A percentile compares a stretch with the other conserved stretches of the same genome.
These are phyloP conservation scores for Hyphopichia homilentoma DNA, from an alignment of 805 yeast genomes.

Conservation along the genomic window DNA sequence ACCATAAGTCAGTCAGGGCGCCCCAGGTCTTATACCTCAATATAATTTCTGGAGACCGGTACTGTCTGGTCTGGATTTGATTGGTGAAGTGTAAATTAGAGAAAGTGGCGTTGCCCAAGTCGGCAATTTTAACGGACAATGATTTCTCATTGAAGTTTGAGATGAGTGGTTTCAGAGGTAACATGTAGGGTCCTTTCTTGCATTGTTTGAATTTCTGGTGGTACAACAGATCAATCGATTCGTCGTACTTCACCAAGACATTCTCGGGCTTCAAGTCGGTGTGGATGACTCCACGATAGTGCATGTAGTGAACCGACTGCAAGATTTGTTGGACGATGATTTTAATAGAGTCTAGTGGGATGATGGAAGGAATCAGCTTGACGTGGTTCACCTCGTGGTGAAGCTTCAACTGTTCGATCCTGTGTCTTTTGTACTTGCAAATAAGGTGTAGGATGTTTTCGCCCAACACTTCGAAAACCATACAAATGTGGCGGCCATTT, in stretches of 20 bases:
- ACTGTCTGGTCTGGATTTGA: slow-evolving; percentile 89
- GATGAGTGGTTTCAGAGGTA: slow-evolving; percentile 1
- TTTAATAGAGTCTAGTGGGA: slow-evolving; percentile 52
- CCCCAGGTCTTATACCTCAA: slow-evolving; percentile 50
- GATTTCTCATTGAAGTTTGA: slow-evolving; percentile 3
- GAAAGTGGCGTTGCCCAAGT: slow-evolving; percentile 90
- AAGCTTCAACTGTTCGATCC: not conserved
- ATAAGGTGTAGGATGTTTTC: slow-evolving; percentile 53
- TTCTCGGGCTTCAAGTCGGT: slow-evolving; percentile 45
- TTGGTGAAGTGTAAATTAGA: slow-evolving; percentile 75
- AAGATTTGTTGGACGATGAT: slow-evolving; percentile 55
- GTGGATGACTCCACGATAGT: slow-evolving; percentile 39
- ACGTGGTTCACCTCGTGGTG: not conserved
- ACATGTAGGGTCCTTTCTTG: too few relatives aligned
- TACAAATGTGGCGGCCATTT: slow-evolving; percentile 60
- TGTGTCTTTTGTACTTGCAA: slow-evolving; percentile 37
- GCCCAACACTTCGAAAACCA: slow-evolving; percentile 65
- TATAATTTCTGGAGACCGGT: slow-evolving; percentile 77
- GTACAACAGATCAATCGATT: slow-evolving; percentile 8
- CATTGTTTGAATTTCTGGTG: not conserved
- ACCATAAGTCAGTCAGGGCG: slow-evolving; percentile 60
- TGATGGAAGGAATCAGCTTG: slow-evolving; percentile 5
- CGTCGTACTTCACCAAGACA: slow-evolving; percentile 17
- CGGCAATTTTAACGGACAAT: slow-evolving; percentile 72
- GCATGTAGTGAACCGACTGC: slow-evolving; percentile 54